Percentiles rank a stretch among this genome's conserved stretches.
Conservation (phyloP, 148 eudicot species). For the Selenicereus undatus region DNA sequence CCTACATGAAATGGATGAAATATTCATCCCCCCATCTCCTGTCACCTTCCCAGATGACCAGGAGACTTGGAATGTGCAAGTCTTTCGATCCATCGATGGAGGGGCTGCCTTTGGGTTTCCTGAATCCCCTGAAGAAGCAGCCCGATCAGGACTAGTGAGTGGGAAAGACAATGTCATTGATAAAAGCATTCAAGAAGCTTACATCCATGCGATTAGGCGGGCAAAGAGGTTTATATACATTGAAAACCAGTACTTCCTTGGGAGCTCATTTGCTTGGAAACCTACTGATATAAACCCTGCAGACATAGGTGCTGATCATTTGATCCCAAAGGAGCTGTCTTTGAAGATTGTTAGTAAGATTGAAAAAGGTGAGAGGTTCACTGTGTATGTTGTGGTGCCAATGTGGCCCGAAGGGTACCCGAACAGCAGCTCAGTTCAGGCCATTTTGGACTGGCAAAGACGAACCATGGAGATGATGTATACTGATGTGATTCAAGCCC, state of each 20-base stretch:
- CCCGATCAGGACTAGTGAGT: constrained; percentile 37
- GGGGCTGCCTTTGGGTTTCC: constrained; percentile 56
- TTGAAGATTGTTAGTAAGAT: constrained; percentile 51
- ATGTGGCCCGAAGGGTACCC: constrained; percentile 60
- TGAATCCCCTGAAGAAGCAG: constrained; percentile 46
- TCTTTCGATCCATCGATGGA: constrained; percentile 51
- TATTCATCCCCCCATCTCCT: constrained; percentile 44
- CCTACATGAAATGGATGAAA: constrained; percentile 29
- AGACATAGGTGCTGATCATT: constrained; percentile 34
- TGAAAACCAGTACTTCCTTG: constrained; percentile 51
- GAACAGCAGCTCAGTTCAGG: constrained; percentile 44
- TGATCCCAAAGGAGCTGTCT: constrained; percentile 47
- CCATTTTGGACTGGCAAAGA: constrained; percentile 55
- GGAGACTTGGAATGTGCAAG: constrained; percentile 47
- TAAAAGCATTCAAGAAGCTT: constrained; percentile 48
- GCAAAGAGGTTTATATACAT: constrained; percentile 48
- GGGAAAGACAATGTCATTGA: constrained; percentile 49
- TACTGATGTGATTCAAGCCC: constrained; percentile 40
- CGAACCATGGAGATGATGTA: constrained; percentile 62
- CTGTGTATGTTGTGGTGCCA: constrained; percentile 44
- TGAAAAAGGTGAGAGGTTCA: constrained; percentile 43
- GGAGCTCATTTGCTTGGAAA: constrained; percentile 48
- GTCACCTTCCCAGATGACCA: constrained; percentile 35
- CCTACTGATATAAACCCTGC: constrained; percentile 28
- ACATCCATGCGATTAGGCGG: constrained; percentile 49